Evolutionary conservation across 768 basidiomycete genomes (phyloP), one percentile per base, ranked within the genome.

Genomic region (Psilocybe tampanensis): DNA sequence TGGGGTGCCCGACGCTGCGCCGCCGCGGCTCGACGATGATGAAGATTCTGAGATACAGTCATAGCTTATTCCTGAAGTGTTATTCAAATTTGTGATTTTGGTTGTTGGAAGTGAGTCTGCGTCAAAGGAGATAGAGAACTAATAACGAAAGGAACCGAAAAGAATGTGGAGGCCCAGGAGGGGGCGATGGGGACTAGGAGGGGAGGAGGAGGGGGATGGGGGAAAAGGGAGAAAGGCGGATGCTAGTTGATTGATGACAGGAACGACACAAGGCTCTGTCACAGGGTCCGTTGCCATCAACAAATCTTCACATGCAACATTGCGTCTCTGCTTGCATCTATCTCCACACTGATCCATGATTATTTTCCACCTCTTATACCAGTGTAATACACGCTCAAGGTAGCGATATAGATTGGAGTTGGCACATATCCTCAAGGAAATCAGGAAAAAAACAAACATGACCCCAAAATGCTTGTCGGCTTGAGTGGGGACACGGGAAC

Each of bases 21-120:
- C 43, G 62, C 62, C 7, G 61, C 52, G 13, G 62, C 62, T 24
- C 62, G 49, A 51, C 62, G 56, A 42, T 64, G 62, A 23, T 29
- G 47, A 45, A 58, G 51, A 18, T 61, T 58, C 15, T 48, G 42
- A 1, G 41, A 43, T 26, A 34, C 36, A 34, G 47, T 44, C 51
- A 54, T 58, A 22, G 52, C 43, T 19, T 45, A 33, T 44, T 47
- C 45, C 52, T 58, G 15, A 15, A 54, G 33, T 41, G 17, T 7
- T n/a, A n/a, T n/a, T 47, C 45, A 54, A 54, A 45, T 45, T 54
- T 33, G 36, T 13, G 11, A 33, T 54, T 44, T 45, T 50, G 47
- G 41, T 32, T 48, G 33, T 29, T 21, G 39, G n/a, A 18, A 34
- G 39, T n/a, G 36, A 33, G 24, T 15, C 26, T 49, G 47, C 47